These are phyloP conservation scores for Rhodocollybia butyracea DNA, from an alignment of 768 basidiomycete genomes.

Conservation along the genomic window DNA sequence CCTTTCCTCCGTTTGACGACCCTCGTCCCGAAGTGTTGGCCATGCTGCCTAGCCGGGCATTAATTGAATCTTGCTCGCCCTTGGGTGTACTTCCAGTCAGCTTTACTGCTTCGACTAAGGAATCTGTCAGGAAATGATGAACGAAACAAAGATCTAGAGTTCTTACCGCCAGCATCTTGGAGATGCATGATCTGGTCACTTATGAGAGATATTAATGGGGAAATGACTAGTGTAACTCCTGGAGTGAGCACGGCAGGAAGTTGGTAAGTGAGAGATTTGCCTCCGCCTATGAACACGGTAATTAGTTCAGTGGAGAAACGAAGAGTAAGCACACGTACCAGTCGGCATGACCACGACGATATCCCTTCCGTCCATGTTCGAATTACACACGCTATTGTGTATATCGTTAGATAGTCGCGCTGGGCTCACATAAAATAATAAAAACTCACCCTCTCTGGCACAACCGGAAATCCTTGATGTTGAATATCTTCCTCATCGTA, in stretches of 20 bases:
- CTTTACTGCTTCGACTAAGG: conserved; percentile 71
- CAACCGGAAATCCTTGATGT: conserved; percentile 65
- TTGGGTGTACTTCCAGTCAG: conserved; percentile 68
- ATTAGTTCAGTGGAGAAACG: no score
- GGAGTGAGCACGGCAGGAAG: conserved; percentile 76
- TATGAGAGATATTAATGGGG: conserved; percentile 77
- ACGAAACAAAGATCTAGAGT: conserved; percentile 8
- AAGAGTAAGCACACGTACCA: conserved; percentile 35
- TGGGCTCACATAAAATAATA: not conserved
- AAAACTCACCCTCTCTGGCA: conserved; percentile 78
- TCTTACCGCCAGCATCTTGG: conserved; percentile 58
- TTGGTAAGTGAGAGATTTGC: conserved; percentile 91
- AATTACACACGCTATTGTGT: conserved; percentile 88
- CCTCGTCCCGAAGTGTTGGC: conserved; percentile 30
- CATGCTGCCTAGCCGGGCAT: conserved; percentile 46
- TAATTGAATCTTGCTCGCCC: conserved; percentile 45
- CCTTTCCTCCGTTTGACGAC: conserved; percentile 29
- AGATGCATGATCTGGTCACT: conserved; percentile 80
- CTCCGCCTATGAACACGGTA: no score
- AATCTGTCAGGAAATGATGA: not conserved
- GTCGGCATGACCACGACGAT: conserved; percentile 89
- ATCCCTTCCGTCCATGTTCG: conserved; percentile 83
- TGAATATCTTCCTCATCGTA: conserved; percentile 65
- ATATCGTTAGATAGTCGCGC: not conserved
- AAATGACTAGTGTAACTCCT: conserved; percentile 86